Conservation (phyloP, 164 flowering plant genomes). For the Vitis labrusca region DNA sequence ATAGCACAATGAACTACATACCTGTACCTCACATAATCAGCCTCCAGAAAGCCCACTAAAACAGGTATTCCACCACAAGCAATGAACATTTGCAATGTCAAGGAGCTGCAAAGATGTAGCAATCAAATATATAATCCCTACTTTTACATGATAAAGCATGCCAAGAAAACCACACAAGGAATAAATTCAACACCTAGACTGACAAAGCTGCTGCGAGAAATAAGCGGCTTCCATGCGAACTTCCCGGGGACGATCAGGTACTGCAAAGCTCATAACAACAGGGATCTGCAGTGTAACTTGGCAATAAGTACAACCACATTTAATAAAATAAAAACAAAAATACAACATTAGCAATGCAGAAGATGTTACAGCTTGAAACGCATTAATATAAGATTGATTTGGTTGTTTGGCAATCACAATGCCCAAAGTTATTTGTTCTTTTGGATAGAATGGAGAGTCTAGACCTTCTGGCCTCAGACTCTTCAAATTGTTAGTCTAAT, state of each 20-base stretch:
- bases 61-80: conserved; percentile 96
- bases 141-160: neutral
- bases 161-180: neutral
- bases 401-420: too few species aligned
- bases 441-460: too few species aligned
- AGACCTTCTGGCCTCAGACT: too few species aligned
- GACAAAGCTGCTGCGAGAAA: conserved; percentile 97
- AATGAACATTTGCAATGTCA: conserved; percentile 97
- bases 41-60: conserved; percentile 93
- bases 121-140: too few species aligned
- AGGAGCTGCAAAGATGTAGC: conserved; percentile 51
- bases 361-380: too few species aligned
- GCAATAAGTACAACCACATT: conserved; percentile 4
- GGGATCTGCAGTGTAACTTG: conserved; percentile 61
- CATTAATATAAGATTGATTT: too few species aligned
- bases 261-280: conserved; percentile 81
- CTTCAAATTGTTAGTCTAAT: neutral
- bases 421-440: too few species aligned
- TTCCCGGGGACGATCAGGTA: conserved; percentile 86
- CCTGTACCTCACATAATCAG: conserved; percentile 98
- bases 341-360: neutral
- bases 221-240: conserved; percentile 95
- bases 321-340: neutral
- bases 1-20: conserved; percentile 20
- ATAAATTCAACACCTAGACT: conserved; percentile 64